phyloP scores from a whole-genome alignment of 2,329 filamentous ascomycete genomes.

The Trichoderma koningiopsis region DNA sequence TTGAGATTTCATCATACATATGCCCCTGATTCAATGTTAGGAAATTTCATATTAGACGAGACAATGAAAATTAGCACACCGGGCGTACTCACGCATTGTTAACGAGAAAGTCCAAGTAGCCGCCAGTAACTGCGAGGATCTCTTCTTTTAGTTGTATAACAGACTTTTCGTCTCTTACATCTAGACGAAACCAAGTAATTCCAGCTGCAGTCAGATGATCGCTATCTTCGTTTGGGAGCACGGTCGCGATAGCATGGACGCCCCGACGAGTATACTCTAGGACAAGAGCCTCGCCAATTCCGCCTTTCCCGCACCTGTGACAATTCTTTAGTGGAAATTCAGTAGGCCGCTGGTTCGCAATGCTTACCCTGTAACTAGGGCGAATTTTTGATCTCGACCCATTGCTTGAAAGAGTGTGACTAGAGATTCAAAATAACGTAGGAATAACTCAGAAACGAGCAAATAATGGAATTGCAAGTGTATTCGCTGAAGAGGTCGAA shows the following conservation, averaged over 20 bases:
- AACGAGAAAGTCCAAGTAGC: conserved; percentile 2
- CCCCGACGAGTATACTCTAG: conserved; percentile 31
- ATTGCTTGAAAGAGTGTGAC: background rate
- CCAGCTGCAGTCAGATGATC: conserved; percentile 34
- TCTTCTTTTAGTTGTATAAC: conserved; percentile 31
- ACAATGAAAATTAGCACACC: background rate
- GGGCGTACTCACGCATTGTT: conserved; percentile 4
- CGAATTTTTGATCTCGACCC: conserved; percentile 1
- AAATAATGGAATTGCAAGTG: background rate
- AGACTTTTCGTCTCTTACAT: conserved; percentile 37
- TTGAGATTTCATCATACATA: conserved; percentile 2
- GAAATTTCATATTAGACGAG: too few relatives aligned
- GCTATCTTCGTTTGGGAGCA: conserved; percentile 30
- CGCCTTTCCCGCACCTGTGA: conserved; percentile 28
- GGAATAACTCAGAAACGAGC: background rate
- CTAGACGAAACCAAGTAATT: conserved; percentile 35
- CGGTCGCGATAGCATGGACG: conserved; percentile 40
- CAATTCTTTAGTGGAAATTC: background rate
- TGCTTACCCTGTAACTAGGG: conserved; percentile 16
- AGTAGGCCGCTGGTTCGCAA: too few relatives aligned
- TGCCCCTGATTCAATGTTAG: background rate
- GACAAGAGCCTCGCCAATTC: conserved; percentile 35
- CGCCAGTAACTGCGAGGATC: conserved; percentile 26
- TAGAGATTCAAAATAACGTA: background rate
- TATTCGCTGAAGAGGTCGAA: background rate